Evolutionary conservation across 208 protist genomes (phyloP).

Genomic region (Leishmania lainsoni): DNA sequence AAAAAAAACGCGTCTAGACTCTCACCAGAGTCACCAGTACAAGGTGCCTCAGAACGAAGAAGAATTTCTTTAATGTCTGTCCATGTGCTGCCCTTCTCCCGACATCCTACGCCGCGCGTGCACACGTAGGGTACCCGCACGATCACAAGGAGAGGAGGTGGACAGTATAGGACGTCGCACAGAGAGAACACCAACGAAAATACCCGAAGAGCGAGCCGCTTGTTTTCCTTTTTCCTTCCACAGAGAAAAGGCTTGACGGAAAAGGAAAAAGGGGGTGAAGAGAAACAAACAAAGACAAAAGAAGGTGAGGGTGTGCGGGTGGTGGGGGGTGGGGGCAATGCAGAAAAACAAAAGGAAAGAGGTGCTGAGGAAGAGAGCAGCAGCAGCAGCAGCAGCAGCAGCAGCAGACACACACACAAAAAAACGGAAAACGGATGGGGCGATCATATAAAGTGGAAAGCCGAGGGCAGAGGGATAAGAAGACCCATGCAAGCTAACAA

Average conservation of each 20-base stretch:
- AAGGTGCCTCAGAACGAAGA: background rate
- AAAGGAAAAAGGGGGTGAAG: background rate
- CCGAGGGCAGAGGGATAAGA: background rate
- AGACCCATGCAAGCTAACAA: background rate
- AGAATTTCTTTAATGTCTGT: background rate
- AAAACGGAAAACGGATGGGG: too few species aligned
- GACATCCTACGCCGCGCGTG: background rate
- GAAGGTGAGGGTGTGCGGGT: background rate
- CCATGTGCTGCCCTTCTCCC: background rate
- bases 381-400: background rate
- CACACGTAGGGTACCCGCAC: background rate
- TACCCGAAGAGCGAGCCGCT: background rate
- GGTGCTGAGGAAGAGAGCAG: too few species aligned
- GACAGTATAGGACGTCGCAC: too few species aligned
- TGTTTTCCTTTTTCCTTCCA: background rate
- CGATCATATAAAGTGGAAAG: background rate
- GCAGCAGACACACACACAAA: background rate
- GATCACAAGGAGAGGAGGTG: background rate
- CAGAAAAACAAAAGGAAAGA: too few species aligned
- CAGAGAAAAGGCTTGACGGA: background rate
- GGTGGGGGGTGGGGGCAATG: background rate
- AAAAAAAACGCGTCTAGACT: background rate
- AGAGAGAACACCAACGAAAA: background rate
- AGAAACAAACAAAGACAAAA: background rate
- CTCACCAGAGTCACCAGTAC: background rate